These are phyloP conservation scores for Vicia villosa DNA, from an alignment of 306 rosid genomes.

Conservation along the genomic window DNA sequence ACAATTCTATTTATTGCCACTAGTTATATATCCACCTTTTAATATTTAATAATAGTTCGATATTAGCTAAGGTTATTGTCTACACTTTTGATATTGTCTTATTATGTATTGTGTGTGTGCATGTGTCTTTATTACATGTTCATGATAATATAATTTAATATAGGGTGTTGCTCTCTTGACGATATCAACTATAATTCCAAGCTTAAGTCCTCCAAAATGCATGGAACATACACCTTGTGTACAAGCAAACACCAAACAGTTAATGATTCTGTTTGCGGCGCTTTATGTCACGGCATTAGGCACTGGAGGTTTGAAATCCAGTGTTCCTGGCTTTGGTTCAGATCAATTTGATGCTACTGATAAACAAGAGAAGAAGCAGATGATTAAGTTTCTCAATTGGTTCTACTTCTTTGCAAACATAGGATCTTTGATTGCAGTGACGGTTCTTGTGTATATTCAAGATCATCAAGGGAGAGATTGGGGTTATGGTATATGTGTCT, in stretches of 20 bases:
- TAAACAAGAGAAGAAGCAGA: constrained; percentile 49
- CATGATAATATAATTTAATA: neutral
- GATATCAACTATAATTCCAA: constrained; percentile 70
- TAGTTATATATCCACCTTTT: neutral
- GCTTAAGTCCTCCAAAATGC: constrained; percentile 79
- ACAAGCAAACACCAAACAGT: constrained; percentile 55
- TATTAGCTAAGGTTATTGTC: neutral
- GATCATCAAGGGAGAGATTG: constrained; percentile 72
- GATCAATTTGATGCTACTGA: constrained; percentile 80
- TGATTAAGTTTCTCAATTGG: constrained; percentile 81
- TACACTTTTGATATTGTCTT: neutral
- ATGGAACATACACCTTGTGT: constrained; percentile 35
- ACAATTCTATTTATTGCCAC: neutral
- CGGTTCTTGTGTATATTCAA: constrained; percentile 71
- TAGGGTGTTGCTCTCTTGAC: constrained; percentile 88
- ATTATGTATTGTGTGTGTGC: no score
- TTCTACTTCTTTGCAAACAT: constrained; percentile 83
- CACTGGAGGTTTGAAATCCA: constrained; percentile 84
- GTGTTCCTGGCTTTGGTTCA: constrained; percentile 86
- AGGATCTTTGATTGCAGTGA: constrained; percentile 73
- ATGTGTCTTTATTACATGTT: no score
- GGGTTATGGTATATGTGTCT: constrained; percentile 87
- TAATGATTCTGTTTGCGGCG: constrained; percentile 57
- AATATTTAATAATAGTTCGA: neutral
- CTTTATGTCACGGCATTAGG: constrained; percentile 80